phyloP scores from a whole-genome alignment of 1,284 basidiomycete species.

The Marasmius fiardii region DNA sequence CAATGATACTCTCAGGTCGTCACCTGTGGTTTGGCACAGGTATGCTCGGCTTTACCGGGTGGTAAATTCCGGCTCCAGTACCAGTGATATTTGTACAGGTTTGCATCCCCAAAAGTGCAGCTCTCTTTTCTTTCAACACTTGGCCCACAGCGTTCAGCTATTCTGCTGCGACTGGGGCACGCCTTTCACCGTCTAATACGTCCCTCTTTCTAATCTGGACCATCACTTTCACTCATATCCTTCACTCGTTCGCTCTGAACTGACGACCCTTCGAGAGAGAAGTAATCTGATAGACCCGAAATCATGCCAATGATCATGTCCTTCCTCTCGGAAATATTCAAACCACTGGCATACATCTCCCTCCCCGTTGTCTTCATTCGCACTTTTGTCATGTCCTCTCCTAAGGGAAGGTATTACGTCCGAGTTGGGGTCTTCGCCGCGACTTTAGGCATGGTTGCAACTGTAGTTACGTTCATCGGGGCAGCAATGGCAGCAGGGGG shows the following conservation, averaged over 20 bases:
- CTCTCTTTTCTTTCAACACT: background rate
- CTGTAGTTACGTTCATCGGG: constrained; percentile 74
- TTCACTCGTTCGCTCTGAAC: background rate
- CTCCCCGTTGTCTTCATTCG: constrained; percentile 63
- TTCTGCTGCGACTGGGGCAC: background rate
- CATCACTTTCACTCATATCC: background rate
- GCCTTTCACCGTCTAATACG: background rate
- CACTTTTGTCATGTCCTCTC: constrained; percentile 51
- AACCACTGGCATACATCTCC: constrained; percentile 71
- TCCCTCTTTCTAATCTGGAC: background rate
- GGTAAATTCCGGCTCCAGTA: too few species aligned
- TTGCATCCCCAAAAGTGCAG: background rate
- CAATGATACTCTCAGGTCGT: too few species aligned
- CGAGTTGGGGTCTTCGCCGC: constrained; percentile 74
- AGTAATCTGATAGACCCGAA: background rate
- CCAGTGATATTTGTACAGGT: too few species aligned
- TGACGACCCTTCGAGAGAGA: background rate
- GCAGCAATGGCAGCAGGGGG: constrained; percentile 72
- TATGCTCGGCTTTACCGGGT: too few species aligned
- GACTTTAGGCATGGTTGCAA: constrained; percentile 70
- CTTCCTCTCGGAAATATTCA: constrained; percentile 53
- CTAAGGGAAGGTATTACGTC: constrained; percentile 68
- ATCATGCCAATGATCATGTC: constrained; percentile 41
- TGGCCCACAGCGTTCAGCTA: background rate
- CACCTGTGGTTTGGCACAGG: too few species aligned